These are phyloP conservation scores for Dendrobium huoshanense DNA, from an alignment of 106 monocot genomes.

Conservation along the genomic window DNA sequence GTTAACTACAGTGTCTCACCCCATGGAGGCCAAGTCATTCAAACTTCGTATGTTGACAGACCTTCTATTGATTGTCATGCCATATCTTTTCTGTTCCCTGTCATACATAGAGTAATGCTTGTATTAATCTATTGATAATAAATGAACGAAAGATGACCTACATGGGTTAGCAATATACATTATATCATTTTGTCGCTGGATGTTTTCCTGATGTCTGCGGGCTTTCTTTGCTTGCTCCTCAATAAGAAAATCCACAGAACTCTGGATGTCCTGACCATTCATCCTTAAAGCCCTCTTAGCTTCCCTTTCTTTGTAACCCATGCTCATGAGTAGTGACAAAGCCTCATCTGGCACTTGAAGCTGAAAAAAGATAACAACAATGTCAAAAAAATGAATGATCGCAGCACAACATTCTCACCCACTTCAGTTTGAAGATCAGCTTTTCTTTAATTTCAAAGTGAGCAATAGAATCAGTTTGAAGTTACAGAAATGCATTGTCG, in stretches of 20 bases:
- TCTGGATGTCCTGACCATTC: conserved; percentile 64
- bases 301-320: conserved; percentile 76
- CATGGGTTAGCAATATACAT: conserved; percentile 24
- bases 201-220: conserved; percentile 48
- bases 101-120: neutral
- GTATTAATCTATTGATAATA: neutral
- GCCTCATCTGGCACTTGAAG: conserved; percentile 88
- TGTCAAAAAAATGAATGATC: neutral
- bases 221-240: conserved; percentile 67
- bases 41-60: conserved; percentile 60
- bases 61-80: conserved; percentile 67
- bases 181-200: conserved; percentile 44
- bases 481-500: neutral
- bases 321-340: conserved; percentile 68
- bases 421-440: neutral
- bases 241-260: conserved; percentile 76
- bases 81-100: conserved; percentile 87
- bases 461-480: neutral
- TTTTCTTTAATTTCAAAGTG: neutral
- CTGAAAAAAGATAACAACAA: conserved; percentile 18
- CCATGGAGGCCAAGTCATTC: conserved; percentile 66
- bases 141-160: neutral
- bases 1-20: conserved; percentile 29
- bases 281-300: conserved; percentile 88
- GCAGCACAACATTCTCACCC: neutral